Base-by-base conservation (phyloP, 208 protist genomes). In the Lotmaria passim region DNA sequence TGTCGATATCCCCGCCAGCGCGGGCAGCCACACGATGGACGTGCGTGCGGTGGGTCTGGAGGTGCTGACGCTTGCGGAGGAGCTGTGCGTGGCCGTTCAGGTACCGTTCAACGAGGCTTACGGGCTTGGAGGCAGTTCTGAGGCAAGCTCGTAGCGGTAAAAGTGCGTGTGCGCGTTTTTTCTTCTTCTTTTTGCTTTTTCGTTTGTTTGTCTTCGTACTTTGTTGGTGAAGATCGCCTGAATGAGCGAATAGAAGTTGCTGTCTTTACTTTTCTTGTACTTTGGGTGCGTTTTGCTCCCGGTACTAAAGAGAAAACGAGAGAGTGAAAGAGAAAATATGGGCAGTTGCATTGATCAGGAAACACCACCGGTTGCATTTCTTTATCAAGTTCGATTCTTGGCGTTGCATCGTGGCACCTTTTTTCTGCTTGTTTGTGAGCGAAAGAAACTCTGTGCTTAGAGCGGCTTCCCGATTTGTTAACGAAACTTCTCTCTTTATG, bases 31-130 rank as follows among this genome's bases (percentile, higher is more conserved):
- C 48, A 56, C 69, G 34, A 82, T 83, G 55, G 85, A 96, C 68
- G 82, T 91, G 46, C 87, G 89, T 17, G 82, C 75, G 1, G 79
- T 93, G 26, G 85, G 86, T 5, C 58, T 95, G 34, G 75, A 88
- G 59, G 66, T 90, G 53, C 85, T 93, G 51, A 79, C 85, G 44
- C 47, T 93, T 2, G 80, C 89, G 0, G 71, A 80, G 11, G 55
- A 77, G 30, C 69, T 96, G 30, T 72, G 77, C 5, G 68, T 41
- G 23, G 69, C 82, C 19, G 64, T 91, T 26, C 72, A 77, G 41
- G 78, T 74, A 14, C 62, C 76, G 12, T 96, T 93, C 72, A 79
- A 80, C 19, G 81, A 82, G 59, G 83, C 79, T 7, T 96, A 92
- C 62, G 86, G 89, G 7, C 81, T 66, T 24, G 39, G 7, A 11